Evolutionary conservation across 148 eudicot species (phyloP), one percentile per base, ranked within the genome.

Genomic region (Selenicereus undatus): DNA sequence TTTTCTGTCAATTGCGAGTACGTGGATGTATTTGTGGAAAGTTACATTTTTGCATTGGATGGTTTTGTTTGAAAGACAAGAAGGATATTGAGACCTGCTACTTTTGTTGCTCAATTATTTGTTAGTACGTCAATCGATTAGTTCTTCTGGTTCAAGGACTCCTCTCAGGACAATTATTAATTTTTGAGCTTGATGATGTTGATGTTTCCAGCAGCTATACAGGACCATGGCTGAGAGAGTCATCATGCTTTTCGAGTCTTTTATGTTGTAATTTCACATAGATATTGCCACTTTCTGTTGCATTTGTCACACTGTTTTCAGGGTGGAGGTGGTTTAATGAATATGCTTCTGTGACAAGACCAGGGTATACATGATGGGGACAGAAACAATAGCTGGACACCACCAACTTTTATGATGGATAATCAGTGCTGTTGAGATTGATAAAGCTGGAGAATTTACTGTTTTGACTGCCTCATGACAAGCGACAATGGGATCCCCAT

Each of bases 301-400:
- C 76, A 71, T 43, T 36, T 73, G 14, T n/a, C 27, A 39, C 1
- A 24, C 54, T 39, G 45, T 39, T 72, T 43, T 13, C 9, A 22
- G 30, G 56, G 17, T 45, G n/a, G 27, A 56, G 1, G 16, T 73
- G 4, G 29, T 10, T 21, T 73, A 43, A 14, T 73, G 54, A n/a
- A 73, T 73, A n/a, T 42, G 74, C 50, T 71, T 42, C 74, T 71
- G 74, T 71, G 26, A 71, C 48, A 71, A 71, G 48, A 71, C 11
- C 74, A 71, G 42, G 36, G 20, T 13, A 36, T 11, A 70, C 7
- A n/a, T 71, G 74, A 21, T 36, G 27, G 51, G 4, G 14, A 39
- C 8, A 71, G 74, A 36, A 22, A 24, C 74, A 71, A 21, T 36
- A 1, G 35, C 24, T 14, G 39, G 22, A 36, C 11, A 70, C 17